Evolutionary conservation across 2,329 filamentous ascomycete genomes (phyloP).

Genomic region (Mycosphaerella sp.): DNA sequence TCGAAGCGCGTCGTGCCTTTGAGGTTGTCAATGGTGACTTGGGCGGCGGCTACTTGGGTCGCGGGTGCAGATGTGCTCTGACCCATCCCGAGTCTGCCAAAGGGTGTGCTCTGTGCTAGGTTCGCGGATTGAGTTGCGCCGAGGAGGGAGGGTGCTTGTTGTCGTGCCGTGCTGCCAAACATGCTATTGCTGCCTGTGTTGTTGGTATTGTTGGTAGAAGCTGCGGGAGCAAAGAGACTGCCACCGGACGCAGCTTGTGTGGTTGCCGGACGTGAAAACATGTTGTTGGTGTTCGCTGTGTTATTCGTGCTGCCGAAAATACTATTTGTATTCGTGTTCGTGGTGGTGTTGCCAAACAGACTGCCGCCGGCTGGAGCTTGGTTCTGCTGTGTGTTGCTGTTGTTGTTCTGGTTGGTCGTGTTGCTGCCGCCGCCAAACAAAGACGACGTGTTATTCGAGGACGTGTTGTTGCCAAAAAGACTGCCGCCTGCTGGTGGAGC

Average conservation of each 20-base stretch:
- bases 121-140: constrained; percentile 22
- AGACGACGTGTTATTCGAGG: neutral
- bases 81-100: constrained; percentile 40
- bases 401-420: constrained; percentile 9
- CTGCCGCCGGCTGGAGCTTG: constrained; percentile 15
- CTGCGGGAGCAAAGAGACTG: constrained; percentile 19
- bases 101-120: constrained; percentile 24
- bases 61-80: constrained; percentile 44
- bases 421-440: constrained; percentile 13
- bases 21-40: constrained; percentile 71
- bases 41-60: constrained; percentile 29
- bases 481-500: constrained; percentile 7
- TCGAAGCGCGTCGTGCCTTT: constrained; percentile 86
- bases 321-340: constrained; percentile 8
- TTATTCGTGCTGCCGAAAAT: constrained; percentile 10
- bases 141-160: constrained; percentile 26
- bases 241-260: constrained; percentile 11
- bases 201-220: constrained; percentile 5
- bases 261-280: constrained; percentile 25
- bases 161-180: constrained; percentile 18
- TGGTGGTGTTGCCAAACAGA: constrained; percentile 16
- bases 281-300: constrained; percentile 21
- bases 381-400: constrained; percentile 9
- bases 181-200: constrained; percentile 12
- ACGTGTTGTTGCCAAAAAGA: constrained; percentile 24